These are phyloP conservation scores for Lentinus brumalis DNA, from an alignment of 768 basidiomycete genomes.

Conservation along the genomic window DNA sequence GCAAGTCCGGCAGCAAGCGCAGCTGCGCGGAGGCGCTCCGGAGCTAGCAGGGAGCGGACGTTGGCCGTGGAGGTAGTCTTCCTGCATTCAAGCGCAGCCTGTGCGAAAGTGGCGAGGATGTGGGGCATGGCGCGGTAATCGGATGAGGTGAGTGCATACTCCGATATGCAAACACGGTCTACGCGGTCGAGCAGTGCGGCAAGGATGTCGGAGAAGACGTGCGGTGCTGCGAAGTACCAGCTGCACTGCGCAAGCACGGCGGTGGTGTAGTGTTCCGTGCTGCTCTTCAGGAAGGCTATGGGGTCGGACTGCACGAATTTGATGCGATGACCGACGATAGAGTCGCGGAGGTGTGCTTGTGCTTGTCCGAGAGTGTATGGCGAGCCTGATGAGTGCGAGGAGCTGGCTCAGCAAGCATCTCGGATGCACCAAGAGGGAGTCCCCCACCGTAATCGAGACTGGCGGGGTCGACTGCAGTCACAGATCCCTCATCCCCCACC, in stretches of 20 bases:
- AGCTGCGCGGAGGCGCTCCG: conserved; percentile 31
- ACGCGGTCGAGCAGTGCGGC: conserved; percentile 28
- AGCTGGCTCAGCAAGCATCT: neutral
- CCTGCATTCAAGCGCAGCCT: conserved; percentile 37
- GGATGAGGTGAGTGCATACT: conserved; percentile 34
- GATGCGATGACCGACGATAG: conserved; percentile 37
- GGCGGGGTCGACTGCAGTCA: conserved; percentile 43
- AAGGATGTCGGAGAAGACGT: conserved; percentile 32
- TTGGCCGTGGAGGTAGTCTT: conserved; percentile 34
- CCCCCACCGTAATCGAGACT: conserved; percentile 39
- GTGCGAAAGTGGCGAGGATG: conserved; percentile 38
- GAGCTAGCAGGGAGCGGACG: conserved; percentile 40
- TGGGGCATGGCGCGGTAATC: conserved; percentile 31
- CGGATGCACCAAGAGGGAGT: neutral
- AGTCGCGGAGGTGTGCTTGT: conserved; percentile 34
- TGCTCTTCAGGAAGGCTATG: conserved; percentile 28
- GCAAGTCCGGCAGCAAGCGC: conserved; percentile 28
- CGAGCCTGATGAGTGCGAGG: conserved; percentile 24
- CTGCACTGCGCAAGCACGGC: conserved; percentile 39
- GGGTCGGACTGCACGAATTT: conserved; percentile 36
- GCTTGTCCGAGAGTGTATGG: conserved; percentile 42
- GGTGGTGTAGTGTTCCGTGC: conserved; percentile 31
- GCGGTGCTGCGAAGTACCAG: conserved; percentile 44
- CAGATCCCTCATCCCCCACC: conserved; percentile 38
- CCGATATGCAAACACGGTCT: conserved; percentile 35